Percentiles rank a stretch among this genome's conserved stretches.
phyloP scores from a whole-genome alignment of 768 basidiomycete species.

The Asterophora parasitica region DNA sequence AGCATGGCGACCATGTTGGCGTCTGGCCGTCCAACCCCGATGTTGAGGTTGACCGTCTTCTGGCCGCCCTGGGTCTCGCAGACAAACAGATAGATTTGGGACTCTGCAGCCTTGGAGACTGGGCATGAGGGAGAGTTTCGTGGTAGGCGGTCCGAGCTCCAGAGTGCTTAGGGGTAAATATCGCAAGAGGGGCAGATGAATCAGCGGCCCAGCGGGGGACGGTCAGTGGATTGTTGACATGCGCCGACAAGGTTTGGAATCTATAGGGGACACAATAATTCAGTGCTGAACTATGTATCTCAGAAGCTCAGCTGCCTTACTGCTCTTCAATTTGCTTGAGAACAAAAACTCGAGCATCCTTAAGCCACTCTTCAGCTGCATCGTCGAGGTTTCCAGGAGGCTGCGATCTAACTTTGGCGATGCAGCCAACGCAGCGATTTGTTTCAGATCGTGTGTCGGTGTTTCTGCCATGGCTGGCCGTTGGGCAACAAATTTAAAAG shows the following conservation, averaged over 20 bases:
- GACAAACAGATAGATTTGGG: no score
- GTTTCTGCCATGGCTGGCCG: no score
- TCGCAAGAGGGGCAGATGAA: no score
- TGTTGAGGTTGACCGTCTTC: conserved; percentile 82
- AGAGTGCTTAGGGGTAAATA: no score
- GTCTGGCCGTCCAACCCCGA: conserved; percentile 97
- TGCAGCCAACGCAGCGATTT: conserved; percentile 9
- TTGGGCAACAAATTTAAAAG: no score
- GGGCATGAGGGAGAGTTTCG: no score
- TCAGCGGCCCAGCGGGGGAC: conserved; percentile 2
- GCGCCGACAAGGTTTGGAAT: background rate
- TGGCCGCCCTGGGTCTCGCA: conserved; percentile 79
- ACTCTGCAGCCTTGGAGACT: no score
- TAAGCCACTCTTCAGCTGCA: conserved; percentile 8
- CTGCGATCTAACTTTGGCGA: conserved; percentile 3
- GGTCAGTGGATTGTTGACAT: background rate
- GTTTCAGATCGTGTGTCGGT: background rate
- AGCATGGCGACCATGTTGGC: conserved; percentile 97
- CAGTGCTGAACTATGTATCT: background rate
- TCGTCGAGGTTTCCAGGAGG: background rate
- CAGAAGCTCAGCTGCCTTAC: background rate
- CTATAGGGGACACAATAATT: background rate
- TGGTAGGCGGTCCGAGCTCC: no score
- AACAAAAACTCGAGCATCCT: background rate
- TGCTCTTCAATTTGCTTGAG: conserved; percentile 1